Conservation (phyloP, 176 grass and related monocot species). For the Alloteropsis semialata region DNA sequence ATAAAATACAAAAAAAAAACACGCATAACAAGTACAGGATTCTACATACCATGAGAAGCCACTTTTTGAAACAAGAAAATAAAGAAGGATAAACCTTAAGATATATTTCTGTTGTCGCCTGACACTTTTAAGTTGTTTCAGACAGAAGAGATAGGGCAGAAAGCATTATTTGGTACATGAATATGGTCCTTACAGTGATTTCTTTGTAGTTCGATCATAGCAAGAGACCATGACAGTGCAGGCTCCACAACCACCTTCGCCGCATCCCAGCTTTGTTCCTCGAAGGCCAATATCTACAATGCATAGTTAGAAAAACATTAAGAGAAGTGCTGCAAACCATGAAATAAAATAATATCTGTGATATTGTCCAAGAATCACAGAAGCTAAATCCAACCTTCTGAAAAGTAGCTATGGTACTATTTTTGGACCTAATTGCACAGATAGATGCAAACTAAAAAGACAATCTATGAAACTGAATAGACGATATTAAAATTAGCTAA, state of each 20-base stretch:
- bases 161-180: conserved; percentile 12
- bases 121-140: background rate
- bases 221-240: conserved; percentile 91
- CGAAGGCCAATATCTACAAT: conserved; percentile 73
- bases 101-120: background rate
- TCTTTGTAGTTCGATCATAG: conserved; percentile 64
- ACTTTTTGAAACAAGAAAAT: background rate
- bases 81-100: background rate
- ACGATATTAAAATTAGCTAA: background rate
- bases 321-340: background rate
- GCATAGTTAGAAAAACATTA: conserved; percentile 22
- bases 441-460: background rate
- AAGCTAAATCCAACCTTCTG: background rate
- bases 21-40: background rate
- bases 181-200: conserved; percentile 68
- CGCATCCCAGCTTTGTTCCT: conserved; percentile 95
- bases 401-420: background rate
- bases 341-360: background rate
- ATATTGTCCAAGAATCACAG: conserved; percentile 4
- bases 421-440: background rate
- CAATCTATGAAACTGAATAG: background rate
- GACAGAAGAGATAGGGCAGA: background rate
- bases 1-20: background rate
- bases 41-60: background rate
- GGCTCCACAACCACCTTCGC: conserved; percentile 98